Conservation (phyloP, 495 filamentous ascomycete species). For the Penicilliopsis zonata region DNA sequence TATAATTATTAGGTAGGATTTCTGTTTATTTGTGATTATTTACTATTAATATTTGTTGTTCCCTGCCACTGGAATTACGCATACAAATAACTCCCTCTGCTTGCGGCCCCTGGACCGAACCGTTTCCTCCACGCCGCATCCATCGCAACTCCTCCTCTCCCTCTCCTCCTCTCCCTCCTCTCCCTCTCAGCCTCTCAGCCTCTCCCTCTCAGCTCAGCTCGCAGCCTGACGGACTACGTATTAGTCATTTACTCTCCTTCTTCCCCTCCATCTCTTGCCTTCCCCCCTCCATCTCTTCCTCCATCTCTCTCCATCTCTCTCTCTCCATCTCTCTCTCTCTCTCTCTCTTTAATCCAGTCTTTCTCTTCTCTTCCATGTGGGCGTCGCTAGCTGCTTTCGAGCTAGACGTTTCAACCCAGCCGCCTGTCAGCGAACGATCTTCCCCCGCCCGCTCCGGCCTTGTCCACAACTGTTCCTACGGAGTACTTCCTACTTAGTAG, state of each 20-base stretch:
- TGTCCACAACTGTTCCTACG: constrained; percentile 11
- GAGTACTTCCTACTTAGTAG: not conserved
- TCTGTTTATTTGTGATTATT: too few species aligned
- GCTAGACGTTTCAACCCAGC: too few species aligned
- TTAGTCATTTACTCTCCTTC: constrained; percentile 10
- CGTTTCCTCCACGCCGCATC: constrained; percentile 16
- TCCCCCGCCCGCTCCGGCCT: constrained; percentile 13
- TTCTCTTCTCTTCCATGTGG: too few species aligned
- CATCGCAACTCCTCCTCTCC: constrained; percentile 2
- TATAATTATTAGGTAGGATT: too few species aligned
- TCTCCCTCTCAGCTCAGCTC: too few species aligned
- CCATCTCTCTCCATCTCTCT: constrained; percentile 7
- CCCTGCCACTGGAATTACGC: too few species aligned
- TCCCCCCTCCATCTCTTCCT: constrained; percentile 29
- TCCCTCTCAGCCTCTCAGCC: too few species aligned
- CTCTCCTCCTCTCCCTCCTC: constrained; percentile 1
- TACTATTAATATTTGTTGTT: too few species aligned
- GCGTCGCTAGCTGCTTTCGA: too few species aligned
- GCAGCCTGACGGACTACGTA: too few species aligned
- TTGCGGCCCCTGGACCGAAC: constrained; percentile 9
- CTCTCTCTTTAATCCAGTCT: too few species aligned
- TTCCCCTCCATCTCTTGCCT: constrained; percentile 27
- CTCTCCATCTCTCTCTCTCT: constrained; percentile 2
- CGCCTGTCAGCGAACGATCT: constrained; percentile 12
- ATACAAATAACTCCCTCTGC: too few species aligned